Base-by-base conservation (phyloP, 2,329 filamentous ascomycete genomes). In the Esteya vermicola region DNA sequence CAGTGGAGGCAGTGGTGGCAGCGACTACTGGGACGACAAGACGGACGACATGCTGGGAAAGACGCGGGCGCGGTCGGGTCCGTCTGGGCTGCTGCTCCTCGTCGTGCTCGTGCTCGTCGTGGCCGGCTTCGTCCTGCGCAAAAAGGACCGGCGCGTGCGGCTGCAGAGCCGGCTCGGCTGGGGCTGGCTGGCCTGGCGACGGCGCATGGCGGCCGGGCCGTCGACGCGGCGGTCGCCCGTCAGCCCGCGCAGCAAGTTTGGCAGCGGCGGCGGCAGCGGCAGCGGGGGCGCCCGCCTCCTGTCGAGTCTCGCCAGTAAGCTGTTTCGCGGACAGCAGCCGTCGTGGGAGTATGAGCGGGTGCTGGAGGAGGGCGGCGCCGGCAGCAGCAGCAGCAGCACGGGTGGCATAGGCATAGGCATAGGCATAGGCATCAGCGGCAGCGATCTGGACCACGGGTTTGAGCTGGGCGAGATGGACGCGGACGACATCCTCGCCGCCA, bases 361-460 rank as follows among this genome's bases (percentile, higher is more conserved):
- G 4, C 62, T 93, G 38, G 86, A 95, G 59, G 82, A 88, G 49
- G 86, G 82, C 12, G 7, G n/a, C n/a, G n/a, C n/a, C n/a, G n/a
- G n/a, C 72, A 75, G n/a, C 30, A 37, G 28, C 61, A 63, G 10
- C 63, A 72, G 40, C 80, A n/a, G n/a, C n/a, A n/a, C n/a, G n/a
- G n/a, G n/a, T n/a, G n/a, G n/a, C n/a, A n/a, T n/a, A n/a, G n/a
- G n/a, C n/a, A n/a, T n/a, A n/a, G n/a, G n/a, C n/a, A n/a, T n/a
- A n/a, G n/a, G n/a, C n/a, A n/a, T n/a, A n/a, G n/a, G n/a, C n/a
- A n/a, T n/a, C n/a, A n/a, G n/a, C n/a, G n/a, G n/a, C 28, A 16
- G n/a, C 9, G 10, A 14, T 10, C n/a, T 31, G 13, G 28, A 31
- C 12, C 28, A 10, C 4, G 8, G 85, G 32, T 89, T 93, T 53